Conservation (phyloP, 164 flowering plant species). For the Pachysandra terminalis region DNA sequence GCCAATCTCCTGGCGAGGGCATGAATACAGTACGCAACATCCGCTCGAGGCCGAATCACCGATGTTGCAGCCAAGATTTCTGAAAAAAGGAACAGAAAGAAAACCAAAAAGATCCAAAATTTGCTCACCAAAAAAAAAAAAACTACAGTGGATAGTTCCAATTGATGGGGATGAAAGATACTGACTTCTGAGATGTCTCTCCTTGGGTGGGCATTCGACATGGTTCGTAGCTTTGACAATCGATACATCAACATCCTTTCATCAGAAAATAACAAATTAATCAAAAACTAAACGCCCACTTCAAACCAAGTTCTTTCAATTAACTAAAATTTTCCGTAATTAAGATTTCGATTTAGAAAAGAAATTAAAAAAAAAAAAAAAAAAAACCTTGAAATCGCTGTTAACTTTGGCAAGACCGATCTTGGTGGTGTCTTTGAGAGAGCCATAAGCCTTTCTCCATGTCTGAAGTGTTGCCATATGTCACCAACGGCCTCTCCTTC, state of each 20-base stretch:
- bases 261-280: neutral
- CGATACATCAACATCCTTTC: slow-evolving; percentile 74
- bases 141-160: no score
- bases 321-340: no score
- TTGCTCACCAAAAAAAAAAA: slow-evolving; percentile 5
- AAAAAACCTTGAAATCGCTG: slow-evolving; percentile 73
- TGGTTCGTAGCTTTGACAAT: slow-evolving; percentile 80
- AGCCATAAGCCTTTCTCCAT: slow-evolving; percentile 84
- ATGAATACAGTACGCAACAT: slow-evolving; percentile 72
- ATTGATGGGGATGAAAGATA: neutral
- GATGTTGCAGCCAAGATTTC: slow-evolving; percentile 63
- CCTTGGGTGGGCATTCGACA: slow-evolving; percentile 75
- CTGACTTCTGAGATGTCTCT: slow-evolving; percentile 68
- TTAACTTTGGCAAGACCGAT: slow-evolving; percentile 92
- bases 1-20: slow-evolving; percentile 57
- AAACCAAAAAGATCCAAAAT: slow-evolving; percentile 1
- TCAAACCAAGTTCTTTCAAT: neutral
- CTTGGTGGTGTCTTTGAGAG: slow-evolving; percentile 84
- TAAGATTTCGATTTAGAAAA: neutral
- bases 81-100: slow-evolving; percentile 19
- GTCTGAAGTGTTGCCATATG: slow-evolving; percentile 70
- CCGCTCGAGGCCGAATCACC: slow-evolving; percentile 67
- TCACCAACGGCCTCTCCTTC: neutral
- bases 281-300: slow-evolving; percentile 3
- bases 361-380: no score